Base-by-base conservation (phyloP, 495 filamentous ascomycete genomes). In the Neurospora sp. region DNA sequence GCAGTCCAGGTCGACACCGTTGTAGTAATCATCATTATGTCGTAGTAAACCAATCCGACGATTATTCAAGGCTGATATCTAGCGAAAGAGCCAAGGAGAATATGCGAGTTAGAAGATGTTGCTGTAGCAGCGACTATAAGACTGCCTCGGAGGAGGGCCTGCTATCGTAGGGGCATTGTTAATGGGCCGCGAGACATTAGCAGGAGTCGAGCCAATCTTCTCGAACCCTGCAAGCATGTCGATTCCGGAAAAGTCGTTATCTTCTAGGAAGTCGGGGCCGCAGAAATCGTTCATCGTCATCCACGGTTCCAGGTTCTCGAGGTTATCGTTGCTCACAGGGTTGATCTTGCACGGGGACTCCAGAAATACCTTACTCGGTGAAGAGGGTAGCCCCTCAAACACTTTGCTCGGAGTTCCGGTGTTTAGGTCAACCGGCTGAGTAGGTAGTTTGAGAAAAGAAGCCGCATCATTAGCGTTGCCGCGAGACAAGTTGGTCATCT, bases 161-260 rank as follows among this genome's bases (percentile, higher is more conserved):
- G 83, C 79, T 75, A 83, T 86, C 39, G 78, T 76, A 3, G 77
- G 72, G 18, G 74, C 69, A 38, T 76, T 84, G 72, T 74, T 75
- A 62, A 72, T 77, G 46, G 44, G 75, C 23, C 75, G 80, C 48
- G 72, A 77, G 10, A 76, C 72, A 73, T 80, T 78, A 46, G 71
- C 59, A 31, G 72, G 81, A 75, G 72, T 84, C 69, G 82, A 89
- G 72, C 93, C 93, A 81, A 97, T 97, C 81, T 93, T 94, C 80
- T 93, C 91, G 77, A 97, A 97, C 8, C 93, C 94, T 79, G 94
- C 92, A 71, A 94, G 86, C 72, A 98, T 90, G 81, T 97, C 94
- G 66, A 96, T 86, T 1, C 90, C 92, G 40, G 89, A 85, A 27
- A 90, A 87, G 70, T 92, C 92, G 70, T 89, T 89, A 54, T 93